These are phyloP conservation scores for Chloris gayana DNA, from an alignment of 176 grass and related monocot species.

Conservation along the genomic window DNA sequence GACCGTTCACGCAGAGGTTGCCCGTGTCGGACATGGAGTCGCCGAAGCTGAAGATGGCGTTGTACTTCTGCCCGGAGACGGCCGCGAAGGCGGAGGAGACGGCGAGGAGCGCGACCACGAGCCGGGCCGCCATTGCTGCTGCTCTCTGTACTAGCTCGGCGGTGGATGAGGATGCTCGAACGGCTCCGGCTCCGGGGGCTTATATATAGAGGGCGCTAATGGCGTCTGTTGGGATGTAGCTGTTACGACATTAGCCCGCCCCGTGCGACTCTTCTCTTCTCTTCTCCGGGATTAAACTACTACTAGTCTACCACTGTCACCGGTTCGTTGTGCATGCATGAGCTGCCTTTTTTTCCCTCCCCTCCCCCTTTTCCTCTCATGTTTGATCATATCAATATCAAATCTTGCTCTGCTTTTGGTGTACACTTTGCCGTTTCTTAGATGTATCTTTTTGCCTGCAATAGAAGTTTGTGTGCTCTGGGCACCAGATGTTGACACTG, in stretches of 20 bases:
- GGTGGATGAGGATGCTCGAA: background rate
- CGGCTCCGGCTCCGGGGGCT: background rate
- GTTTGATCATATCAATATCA: slow-evolving; percentile 32
- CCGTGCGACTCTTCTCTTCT: slow-evolving; percentile 11
- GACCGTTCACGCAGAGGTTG: slow-evolving; percentile 75
- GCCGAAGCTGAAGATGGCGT: slow-evolving; percentile 86
- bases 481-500: background rate
- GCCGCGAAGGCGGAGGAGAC: slow-evolving; percentile 8
- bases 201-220: slow-evolving; percentile 46
- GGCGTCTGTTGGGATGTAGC: slow-evolving; percentile 43
- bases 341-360: slow-evolving; percentile 5
- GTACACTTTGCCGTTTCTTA: background rate
- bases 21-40: slow-evolving; percentile 94
- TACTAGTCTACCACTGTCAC: background rate
- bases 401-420: slow-evolving; percentile 18
- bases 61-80: slow-evolving; percentile 64
- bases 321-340: slow-evolving; percentile 42
- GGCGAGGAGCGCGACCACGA: slow-evolving; percentile 29
- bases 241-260: slow-evolving; percentile 50
- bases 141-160: background rate
- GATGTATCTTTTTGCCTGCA: slow-evolving; percentile 25
- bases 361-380: background rate
- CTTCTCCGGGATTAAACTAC: background rate
- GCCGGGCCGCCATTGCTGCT: slow-evolving; percentile 43
- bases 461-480: background rate